Evolutionary conservation across 192 early-diverging fungal species (phyloP).

Genomic region (Radiomyces spectabilis): DNA sequence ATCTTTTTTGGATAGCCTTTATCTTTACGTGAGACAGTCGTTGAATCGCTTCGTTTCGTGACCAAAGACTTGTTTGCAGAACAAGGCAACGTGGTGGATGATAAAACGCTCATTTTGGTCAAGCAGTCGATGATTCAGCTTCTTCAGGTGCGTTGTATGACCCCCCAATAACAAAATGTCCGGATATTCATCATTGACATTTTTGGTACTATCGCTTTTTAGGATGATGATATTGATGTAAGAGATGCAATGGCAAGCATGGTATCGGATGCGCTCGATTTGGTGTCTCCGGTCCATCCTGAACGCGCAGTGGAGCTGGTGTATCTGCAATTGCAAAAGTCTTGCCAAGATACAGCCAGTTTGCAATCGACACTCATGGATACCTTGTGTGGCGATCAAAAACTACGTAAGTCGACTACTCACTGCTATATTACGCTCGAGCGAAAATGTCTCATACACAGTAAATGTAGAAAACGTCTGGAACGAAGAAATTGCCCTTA

Average conservation of each 20-base stretch:
- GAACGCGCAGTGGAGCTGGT: conserved; percentile 45
- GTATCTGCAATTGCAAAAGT: conserved; percentile 25
- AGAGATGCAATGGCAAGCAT: conserved; percentile 55
- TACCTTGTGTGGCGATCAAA: conserved; percentile 15
- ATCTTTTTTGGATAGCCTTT: conserved; percentile 31
- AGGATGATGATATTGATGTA: conserved; percentile 78
- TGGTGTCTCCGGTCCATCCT: conserved; percentile 45
- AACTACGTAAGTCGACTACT: conserved; percentile 26
- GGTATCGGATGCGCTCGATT: conserved; percentile 47
- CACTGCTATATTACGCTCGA: too few relatives aligned
- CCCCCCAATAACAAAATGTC: not conserved
- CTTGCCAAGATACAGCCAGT: conserved; percentile 17
- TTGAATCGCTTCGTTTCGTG: conserved; percentile 34
- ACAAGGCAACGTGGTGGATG: conserved; percentile 2
- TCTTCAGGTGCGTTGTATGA: conserved; percentile 25
- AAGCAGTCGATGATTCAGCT: conserved; percentile 32
- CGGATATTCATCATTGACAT: conserved; percentile 3
- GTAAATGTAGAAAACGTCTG: not conserved
- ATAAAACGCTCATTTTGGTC: not conserved
- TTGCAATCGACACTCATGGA: conserved; percentile 16
- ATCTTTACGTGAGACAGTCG: conserved; percentile 46
- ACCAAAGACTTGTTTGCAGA: conserved; percentile 19
- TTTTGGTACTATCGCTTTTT: conserved; percentile 39
- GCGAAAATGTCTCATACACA: not conserved
- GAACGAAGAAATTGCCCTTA: conserved; percentile 2